Evolutionary conservation across 768 basidiomycete species (phyloP), one percentile per base, ranked within the genome.

Genomic region (Termitomyces sp.): DNA sequence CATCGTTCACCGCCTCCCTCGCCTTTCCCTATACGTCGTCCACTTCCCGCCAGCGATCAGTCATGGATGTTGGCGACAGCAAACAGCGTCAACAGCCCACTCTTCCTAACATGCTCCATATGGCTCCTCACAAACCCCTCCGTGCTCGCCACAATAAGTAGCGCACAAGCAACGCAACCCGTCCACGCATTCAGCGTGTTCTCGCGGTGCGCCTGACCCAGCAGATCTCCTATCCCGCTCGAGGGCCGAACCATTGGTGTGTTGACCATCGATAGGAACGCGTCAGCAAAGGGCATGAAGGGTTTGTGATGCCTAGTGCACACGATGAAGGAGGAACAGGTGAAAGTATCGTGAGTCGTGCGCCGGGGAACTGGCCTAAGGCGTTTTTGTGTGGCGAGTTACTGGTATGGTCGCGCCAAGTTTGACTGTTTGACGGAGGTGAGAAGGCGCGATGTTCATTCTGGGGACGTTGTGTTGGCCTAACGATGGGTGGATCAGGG

Each of bases 11-110:
- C 0, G 94, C 90, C 76, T 98, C 96, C 75, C 94, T 81, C 24
- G 96, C 94, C 96, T 97, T 31, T 86, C 87, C 50, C 91, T 78
- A 75, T 98, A 99, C 49, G 96, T 98, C 58, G 96, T 99, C 96
- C 96, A 99, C 73, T 99, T 99, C 5, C 96, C 96, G n/a, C 96
- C 96, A 2, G 92, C 94, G 65, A 98, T 94, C 29, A n/a, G n/a
- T n/a, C n/a, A n/a, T n/a, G n/a, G n/a, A n/a, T n/a, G n/a, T n/a
- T n/a, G n/a, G n/a, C n/a, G n/a, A n/a, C n/a, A n/a, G n/a, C n/a
- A n/a, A n/a, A n/a, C n/a, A n/a, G n/a, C n/a, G 95, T 98, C 59
- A 99, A 73, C 64, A 99, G 75, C 18, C 94, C 94, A 60, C 84
- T 84, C 48, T 82, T 80, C 42, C 82, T 84, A 33, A 93, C 84